Base-by-base conservation (phyloP, 2,329 filamentous ascomycete species). In the Sporothrix globosa region DNA sequence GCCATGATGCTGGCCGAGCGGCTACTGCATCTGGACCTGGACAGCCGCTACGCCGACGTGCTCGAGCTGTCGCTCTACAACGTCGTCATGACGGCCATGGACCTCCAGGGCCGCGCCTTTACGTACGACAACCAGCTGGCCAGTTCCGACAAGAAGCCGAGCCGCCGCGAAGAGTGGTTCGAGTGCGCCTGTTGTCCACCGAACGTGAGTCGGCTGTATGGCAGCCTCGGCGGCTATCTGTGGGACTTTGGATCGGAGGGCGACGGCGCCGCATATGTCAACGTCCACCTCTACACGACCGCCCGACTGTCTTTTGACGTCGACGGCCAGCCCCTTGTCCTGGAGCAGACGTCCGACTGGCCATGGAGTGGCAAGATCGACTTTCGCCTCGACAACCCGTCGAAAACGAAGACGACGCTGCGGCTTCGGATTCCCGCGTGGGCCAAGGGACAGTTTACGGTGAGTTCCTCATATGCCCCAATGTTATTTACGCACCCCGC, bases 61-160 rank as follows among this genome's bases (percentile, higher is more conserved):
- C 27, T 66, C 14, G 61, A 66, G 61, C 61, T 66, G 61, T 66
- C 61, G 6, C 61, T 66, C 21, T 66, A 66, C 61, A 66, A 66
- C 19, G 61, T 66, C 6, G 41, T 66, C 4, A n/a, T 66, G 61
- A 50, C 61, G 44, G 61, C 61, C 44, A 66, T 50, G 61, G 61
- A 66, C 24, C 17, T 66, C 4, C 44, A 14, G 21, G 44, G 61
- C 14, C 46, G 46, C 7, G 10, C 44, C 6, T 66, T 66, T 17
- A 52, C 61, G 2, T 66, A 66, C 61, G 61, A 50, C 61, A 66
- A 66, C 44, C 61, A 50, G 24, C 61, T 66, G 44, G 44, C 61
- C 61, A 66, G 61, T 14, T 46, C 60, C 0, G 60, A 30, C 21
- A 17, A 17, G 39, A 48, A 50, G 6, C 6, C 24, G 6, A 50